phyloP scores from a whole-genome alignment of 78 protist species.

The Dictyostelium firmibasis region DNA sequence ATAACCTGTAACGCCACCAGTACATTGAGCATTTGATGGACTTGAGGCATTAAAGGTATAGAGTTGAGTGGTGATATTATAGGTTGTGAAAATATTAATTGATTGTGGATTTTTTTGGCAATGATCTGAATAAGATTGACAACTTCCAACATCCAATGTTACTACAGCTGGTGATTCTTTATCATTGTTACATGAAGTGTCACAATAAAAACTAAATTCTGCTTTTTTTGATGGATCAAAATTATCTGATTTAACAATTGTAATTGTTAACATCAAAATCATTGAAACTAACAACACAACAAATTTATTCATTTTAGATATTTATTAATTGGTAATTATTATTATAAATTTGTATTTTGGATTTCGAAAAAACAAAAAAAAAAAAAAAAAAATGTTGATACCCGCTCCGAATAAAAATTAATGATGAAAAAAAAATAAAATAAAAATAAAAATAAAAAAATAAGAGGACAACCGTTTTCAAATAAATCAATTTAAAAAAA shows the following conservation, averaged over 20 bases:
- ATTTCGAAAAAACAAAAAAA: not conserved
- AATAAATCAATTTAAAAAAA: no score
- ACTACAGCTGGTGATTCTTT: not conserved
- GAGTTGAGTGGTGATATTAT: not conserved
- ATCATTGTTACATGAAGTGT: not conserved
- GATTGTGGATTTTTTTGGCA: not conserved
- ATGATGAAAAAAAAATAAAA: no score
- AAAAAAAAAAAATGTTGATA: not conserved
- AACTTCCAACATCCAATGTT: not conserved
- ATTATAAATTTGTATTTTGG: not conserved
- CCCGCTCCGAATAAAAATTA: not conserved
- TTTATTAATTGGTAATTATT: not conserved
- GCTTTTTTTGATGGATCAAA: not conserved
- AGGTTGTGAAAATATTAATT: not conserved
- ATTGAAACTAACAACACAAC: not conserved
- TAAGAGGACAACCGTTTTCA: not conserved
- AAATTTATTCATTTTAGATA: not conserved
- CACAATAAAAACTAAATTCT: not conserved
- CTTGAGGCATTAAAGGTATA: conserved; percentile 2
- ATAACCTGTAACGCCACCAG: not conserved
- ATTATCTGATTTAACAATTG: not conserved
- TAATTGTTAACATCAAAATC: not conserved
- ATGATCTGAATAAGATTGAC: not conserved
- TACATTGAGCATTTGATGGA: not conserved
- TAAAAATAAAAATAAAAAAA: no score